phyloP scores from a whole-genome alignment of 2,329 filamentous ascomycete genomes.

The Fusarium anguioides region DNA sequence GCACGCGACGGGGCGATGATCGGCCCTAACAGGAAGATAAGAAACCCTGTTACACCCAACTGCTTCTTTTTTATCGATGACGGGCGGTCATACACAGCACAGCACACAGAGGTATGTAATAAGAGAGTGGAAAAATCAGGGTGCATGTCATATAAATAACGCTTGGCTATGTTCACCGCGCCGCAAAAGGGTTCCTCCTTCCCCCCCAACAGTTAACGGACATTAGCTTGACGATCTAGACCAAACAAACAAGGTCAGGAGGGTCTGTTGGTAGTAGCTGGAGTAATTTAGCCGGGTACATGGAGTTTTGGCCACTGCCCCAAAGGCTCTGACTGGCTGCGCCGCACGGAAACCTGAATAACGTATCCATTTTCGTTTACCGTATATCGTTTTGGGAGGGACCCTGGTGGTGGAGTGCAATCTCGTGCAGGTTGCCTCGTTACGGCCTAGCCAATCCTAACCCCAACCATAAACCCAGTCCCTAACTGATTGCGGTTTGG shows the following conservation, averaged over 20 bases:
- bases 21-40: too few species aligned
- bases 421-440: slow-evolving; percentile 10
- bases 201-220: slow-evolving; percentile 13
- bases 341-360: not conserved
- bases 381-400: slow-evolving; percentile 12
- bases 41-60: slow-evolving; percentile 21
- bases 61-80: not conserved
- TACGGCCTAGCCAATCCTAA: slow-evolving; percentile 8
- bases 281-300: not conserved
- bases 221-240: slow-evolving; percentile 14
- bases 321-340: not conserved
- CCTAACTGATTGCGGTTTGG: slow-evolving; percentile 1
- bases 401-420: slow-evolving; percentile 10
- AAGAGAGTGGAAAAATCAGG: not conserved
- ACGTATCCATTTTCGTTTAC: slow-evolving; percentile 34
- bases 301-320: too few species aligned
- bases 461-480: not conserved
- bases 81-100: not conserved
- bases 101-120: too few species aligned
- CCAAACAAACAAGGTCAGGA: not conserved
- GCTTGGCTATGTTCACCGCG: not conserved
- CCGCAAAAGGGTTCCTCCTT: not conserved
- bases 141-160: slow-evolving; percentile 31
- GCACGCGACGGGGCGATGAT: slow-evolving; percentile 3
- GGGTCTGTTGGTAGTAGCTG: too few species aligned